Evolutionary conservation across 768 basidiomycete genomes (phyloP), one percentile per base, ranked within the genome.

Genomic region (Gyrodon lividus): DNA sequence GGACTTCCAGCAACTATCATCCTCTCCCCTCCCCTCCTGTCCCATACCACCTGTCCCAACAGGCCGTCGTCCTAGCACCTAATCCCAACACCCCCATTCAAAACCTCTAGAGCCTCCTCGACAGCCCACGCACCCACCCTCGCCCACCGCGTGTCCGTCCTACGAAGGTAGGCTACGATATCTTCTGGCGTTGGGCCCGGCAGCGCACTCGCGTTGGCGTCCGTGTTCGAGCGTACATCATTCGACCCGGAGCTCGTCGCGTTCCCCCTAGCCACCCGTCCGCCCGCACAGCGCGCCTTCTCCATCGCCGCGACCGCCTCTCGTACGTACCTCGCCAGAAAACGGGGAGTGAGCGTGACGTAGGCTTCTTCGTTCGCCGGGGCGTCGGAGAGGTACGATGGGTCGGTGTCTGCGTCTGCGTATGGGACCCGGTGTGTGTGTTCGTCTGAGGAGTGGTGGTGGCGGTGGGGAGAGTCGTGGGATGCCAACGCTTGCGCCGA

Each of bases 101-200:
- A 38, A 23, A 76, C 59, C 47, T 75, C 69, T 58, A 90, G 56
- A 1, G 85, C 80, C 44, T 86, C 86, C 47, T 80, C 74, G 1
- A 90, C 74, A 51, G 72, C 74, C 82, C 85, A 89, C 43, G 75
- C 71, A 1, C 84, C 84, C 7, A 90, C 68, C 57, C 74, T 74
- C 54, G 72, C 75, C 88, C 88, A 91, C 26, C 81, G 74, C 59
- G 77, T 83, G 56, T 89, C 88, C 44, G 66, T 71, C 50, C 69
- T 72, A 43, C 64, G 62, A 58, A 91, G 58, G 51, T 69, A 71
- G 1, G 53, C 54, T 22, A 79, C 62, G 19, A 91, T 72, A 5
- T 76, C 79, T 23, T 74, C 75, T 45, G 74, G 73, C 19, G 71
- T 74, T 12, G 67, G 70, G 6, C 10, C 43, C 43, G 22, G 13